Evolutionary conservation across 2,329 filamentous ascomycete species (phyloP).

Genomic region (Calycina marina): DNA sequence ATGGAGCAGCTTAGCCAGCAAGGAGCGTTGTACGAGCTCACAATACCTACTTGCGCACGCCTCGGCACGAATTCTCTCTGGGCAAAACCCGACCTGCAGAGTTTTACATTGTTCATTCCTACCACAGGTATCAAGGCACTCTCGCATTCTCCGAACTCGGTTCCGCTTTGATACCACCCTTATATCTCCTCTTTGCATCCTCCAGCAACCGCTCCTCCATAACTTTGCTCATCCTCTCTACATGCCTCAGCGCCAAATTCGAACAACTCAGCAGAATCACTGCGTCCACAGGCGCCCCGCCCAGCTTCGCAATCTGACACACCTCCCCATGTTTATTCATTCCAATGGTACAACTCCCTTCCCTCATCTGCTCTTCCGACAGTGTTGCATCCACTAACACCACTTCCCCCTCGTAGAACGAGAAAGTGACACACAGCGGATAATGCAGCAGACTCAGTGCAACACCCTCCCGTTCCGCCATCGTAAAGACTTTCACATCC

Average conservation of each 20-base stretch:
- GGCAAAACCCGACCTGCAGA: neutral
- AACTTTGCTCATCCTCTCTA: conserved; percentile 62
- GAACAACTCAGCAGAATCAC: conserved; percentile 64
- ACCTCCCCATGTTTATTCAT: conserved; percentile 22
- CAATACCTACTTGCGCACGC: too few species aligned
- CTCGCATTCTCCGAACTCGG: conserved; percentile 62
- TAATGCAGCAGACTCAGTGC: conserved; percentile 83
- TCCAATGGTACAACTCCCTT: conserved; percentile 64
- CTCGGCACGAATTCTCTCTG: too few species aligned
- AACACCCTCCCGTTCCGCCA: conserved; percentile 78
- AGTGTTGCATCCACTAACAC: conserved; percentile 58
- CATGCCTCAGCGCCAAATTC: conserved; percentile 59
- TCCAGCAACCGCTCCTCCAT: conserved; percentile 61
- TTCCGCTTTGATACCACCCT: conserved; percentile 66
- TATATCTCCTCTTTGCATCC: conserved; percentile 64
- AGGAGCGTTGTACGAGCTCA: too few species aligned
- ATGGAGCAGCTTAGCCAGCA: too few species aligned
- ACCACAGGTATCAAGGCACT: too few species aligned
- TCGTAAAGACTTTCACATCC: conserved; percentile 67
- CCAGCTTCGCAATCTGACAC: conserved; percentile 59
- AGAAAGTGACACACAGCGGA: conserved; percentile 83
- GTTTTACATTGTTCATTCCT: conserved; percentile 1
- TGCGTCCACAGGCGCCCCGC: conserved; percentile 70
- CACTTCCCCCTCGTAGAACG: conserved; percentile 63
- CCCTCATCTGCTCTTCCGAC: conserved; percentile 62